These are phyloP conservation scores for Hammondia hammondi DNA, from an alignment of 169 alveolate species.

Conservation along the genomic window DNA sequence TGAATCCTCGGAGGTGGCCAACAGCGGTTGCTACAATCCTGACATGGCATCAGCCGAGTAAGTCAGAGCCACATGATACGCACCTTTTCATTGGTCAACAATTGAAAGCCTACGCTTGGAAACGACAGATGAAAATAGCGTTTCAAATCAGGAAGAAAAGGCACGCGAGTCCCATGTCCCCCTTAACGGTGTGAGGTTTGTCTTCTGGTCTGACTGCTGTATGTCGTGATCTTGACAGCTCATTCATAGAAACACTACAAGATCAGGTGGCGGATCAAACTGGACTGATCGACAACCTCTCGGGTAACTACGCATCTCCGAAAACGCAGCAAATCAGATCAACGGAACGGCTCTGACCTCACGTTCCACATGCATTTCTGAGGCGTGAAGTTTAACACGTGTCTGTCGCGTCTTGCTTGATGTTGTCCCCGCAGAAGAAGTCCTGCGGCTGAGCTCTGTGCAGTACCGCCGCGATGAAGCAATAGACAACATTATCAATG, in stretches of 20 bases:
- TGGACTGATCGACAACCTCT: background rate
- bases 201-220: no score
- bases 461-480: conserved; percentile 33
- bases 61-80: no score
- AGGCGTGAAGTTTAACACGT: background rate
- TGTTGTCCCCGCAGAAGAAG: background rate
- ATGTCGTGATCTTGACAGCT: background rate
- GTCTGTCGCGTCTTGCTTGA: background rate
- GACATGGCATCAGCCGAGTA: no score
- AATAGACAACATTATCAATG: background rate
- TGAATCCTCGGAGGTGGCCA: background rate
- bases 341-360: no score
- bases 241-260: background rate
- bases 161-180: no score
- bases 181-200: no score
- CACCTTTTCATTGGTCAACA: no score
- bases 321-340: background rate
- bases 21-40: no score
- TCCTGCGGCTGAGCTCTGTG: background rate
- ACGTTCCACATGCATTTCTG: no score
- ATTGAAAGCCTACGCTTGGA: no score
- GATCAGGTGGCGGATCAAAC: background rate
- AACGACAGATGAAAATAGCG: no score
- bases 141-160: no score
- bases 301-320: background rate